Conservation (phyloP, 2,329 filamentous ascomycete species). For the Tolypocladium ovalisporum region DNA sequence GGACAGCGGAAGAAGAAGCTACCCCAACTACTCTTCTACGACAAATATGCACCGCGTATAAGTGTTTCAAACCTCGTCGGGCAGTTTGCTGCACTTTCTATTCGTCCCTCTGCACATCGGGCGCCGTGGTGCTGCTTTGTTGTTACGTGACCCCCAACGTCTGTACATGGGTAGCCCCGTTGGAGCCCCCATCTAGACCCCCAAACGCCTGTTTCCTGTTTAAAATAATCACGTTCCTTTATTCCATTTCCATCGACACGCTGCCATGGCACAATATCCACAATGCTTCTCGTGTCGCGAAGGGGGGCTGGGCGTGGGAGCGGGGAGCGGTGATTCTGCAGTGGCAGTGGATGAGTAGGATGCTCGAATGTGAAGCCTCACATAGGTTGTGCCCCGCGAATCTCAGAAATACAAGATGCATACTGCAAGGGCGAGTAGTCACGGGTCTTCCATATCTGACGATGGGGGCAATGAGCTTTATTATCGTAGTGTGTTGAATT, state of each 20-base stretch:
- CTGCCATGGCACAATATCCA: background rate
- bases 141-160: background rate
- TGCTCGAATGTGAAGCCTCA: too few relatives aligned
- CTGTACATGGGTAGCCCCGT: background rate
- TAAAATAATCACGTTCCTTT: too few relatives aligned
- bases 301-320: too few relatives aligned
- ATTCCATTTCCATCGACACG: background rate
- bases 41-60: background rate
- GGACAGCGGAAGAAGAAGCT: background rate
- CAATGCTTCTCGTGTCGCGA: background rate
- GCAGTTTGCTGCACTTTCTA: background rate
- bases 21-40: slow-evolving; percentile 10
- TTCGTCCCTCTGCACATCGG: background rate
- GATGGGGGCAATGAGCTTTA: too few relatives aligned
- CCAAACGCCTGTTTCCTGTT: too few relatives aligned
- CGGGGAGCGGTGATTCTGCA: too few relatives aligned
- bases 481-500: background rate
- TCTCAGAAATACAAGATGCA: too few relatives aligned
- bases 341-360: too few relatives aligned
- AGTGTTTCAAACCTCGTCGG: background rate
- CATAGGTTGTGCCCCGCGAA: too few relatives aligned
- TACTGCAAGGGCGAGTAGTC: too few relatives aligned
- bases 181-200: background rate
- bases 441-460: too few relatives aligned
- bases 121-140: background rate